phyloP scores from a whole-genome alignment of 371 early-diverging fungal species.

The Lichtheimia hyalospora region DNA sequence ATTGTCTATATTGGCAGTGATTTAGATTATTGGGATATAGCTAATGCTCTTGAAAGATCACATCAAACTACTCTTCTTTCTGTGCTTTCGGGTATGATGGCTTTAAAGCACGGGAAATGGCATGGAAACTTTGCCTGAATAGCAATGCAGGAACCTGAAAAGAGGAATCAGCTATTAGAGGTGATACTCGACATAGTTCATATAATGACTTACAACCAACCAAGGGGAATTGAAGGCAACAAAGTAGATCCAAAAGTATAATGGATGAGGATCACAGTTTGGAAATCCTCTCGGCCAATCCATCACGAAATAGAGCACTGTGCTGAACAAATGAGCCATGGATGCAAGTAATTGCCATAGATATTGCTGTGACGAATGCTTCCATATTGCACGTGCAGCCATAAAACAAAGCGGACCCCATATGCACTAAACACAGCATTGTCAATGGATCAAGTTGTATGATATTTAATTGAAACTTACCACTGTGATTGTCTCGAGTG shows the following conservation, averaged over 20 bases:
- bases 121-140: conserved; percentile 3
- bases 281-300: conserved; percentile 33
- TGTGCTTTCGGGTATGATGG: no score
- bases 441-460: conserved; percentile 6
- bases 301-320: conserved; percentile 35
- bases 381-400: conserved; percentile 63
- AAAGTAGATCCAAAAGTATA: conserved; percentile 49
- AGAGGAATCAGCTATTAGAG: not conserved
- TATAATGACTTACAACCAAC: conserved; percentile 26
- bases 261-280: conserved; percentile 35
- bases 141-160: conserved; percentile 3
- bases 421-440: conserved; percentile 45
- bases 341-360: conserved; percentile 67
- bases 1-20: no score
- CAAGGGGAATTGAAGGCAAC: conserved; percentile 44
- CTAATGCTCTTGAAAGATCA: no score
- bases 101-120: not conserved
- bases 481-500: conserved; percentile 88
- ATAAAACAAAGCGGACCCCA: conserved; percentile 79
- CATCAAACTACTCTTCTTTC: no score
- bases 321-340: conserved; percentile 36
- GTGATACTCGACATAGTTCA: not conserved
- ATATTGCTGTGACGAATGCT: conserved; percentile 63
- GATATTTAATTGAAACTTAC: conserved; percentile 40
- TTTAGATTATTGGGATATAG: no score